These are phyloP conservation scores for Murraya paniculata DNA, from an alignment of 345 rosid species.

Conservation along the genomic window DNA sequence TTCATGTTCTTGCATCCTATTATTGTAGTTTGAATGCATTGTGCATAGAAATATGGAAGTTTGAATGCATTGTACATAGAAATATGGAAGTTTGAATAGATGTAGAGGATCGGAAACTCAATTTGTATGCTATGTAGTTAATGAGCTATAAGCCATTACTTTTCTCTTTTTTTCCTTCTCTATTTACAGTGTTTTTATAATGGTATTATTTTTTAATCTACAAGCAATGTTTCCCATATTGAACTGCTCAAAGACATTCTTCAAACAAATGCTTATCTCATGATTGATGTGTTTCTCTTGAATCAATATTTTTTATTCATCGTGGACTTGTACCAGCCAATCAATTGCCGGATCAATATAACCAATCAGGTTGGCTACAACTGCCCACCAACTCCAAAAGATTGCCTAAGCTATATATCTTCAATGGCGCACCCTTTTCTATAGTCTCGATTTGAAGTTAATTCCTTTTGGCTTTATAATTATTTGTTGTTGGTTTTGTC, in stretches of 20 bases:
- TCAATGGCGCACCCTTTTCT: too few relatives aligned
- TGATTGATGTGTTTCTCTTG: neutral
- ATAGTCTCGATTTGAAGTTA: neutral
- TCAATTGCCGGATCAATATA: neutral
- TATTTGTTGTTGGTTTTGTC: neutral
- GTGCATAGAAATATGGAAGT: neutral
- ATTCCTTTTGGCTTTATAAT: neutral
- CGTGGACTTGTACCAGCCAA: neutral
- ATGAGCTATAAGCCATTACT: neutral
- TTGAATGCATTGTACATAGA: slow-evolving; percentile 2
- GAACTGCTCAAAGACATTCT: neutral
- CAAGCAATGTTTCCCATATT: neutral
- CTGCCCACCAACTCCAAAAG: neutral
- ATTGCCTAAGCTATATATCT: too few relatives aligned
- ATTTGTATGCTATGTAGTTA: neutral
- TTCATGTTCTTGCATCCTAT: neutral
- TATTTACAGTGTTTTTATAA: neutral
- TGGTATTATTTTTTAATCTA: too few relatives aligned
- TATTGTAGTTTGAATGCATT: neutral
- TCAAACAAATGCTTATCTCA: neutral
- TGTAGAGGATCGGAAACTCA: neutral
- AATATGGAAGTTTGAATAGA: neutral
- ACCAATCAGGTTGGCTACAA: neutral
- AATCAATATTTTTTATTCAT: neutral
- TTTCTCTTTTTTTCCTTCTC: neutral